Conservation (phyloP, 371 early-diverging fungal species). For the Synchytrium microbalum region DNA sequence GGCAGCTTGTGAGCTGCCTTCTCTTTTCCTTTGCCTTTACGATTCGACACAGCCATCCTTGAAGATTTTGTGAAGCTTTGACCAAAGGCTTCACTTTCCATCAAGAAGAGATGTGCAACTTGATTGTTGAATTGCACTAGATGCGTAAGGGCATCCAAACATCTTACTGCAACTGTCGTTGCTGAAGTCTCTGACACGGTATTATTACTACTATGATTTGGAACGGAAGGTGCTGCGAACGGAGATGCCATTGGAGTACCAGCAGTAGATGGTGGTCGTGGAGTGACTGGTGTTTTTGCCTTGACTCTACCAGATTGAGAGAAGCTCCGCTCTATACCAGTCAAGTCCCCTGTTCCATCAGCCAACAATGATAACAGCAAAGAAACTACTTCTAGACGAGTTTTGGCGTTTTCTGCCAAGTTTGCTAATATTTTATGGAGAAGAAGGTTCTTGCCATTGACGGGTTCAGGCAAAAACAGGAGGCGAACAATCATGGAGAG, state of each 20-base stretch:
- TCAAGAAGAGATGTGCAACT: conserved; percentile 62
- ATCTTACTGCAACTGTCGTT: conserved; percentile 68
- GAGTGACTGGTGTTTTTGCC: conserved; percentile 16
- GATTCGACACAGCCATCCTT: conserved; percentile 20
- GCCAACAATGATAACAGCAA: conserved; percentile 79
- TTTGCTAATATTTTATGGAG: conserved; percentile 69
- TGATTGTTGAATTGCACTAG: conserved; percentile 60
- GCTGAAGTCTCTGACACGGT: background rate
- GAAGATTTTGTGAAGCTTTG: conserved; percentile 21
- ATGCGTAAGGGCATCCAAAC: conserved; percentile 72
- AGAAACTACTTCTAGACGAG: conserved; percentile 75
- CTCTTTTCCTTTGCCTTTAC: conserved; percentile 66
- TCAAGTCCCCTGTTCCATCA: conserved; percentile 70
- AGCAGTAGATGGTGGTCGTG: conserved; percentile 15
- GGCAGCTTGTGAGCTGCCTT: conserved; percentile 64
- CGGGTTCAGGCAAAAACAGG: conserved; percentile 71
- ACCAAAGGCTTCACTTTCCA: conserved; percentile 59
- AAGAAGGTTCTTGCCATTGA: conserved; percentile 47
- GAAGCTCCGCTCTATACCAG: conserved; percentile 69
- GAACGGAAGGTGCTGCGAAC: conserved; percentile 8
- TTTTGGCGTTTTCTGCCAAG: conserved; percentile 83
- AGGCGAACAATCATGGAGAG: conserved; percentile 77
- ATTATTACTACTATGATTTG: background rate
- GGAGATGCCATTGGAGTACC: conserved; percentile 18
- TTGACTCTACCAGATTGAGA: conserved; percentile 55